Evolutionary conservation across 1,284 basidiomycete species (phyloP), one percentile per base, ranked within the genome.

Genomic region (Mycosarcoma maydis): DNA sequence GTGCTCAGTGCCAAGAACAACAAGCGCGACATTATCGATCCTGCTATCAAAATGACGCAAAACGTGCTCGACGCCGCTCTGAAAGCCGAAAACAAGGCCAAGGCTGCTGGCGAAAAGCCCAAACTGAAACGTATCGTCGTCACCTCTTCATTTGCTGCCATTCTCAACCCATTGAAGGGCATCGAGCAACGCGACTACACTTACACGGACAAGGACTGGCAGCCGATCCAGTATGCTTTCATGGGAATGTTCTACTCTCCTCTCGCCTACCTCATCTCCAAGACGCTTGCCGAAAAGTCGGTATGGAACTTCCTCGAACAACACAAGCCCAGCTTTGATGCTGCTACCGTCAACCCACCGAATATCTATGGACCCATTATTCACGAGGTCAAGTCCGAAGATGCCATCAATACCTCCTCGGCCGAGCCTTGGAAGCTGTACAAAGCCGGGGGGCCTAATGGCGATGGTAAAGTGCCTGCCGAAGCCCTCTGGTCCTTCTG

Each of bases 261-360:
- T 0, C 61, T 71, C n/a, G 59, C 78, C 66, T 83, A 83, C 46
- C 43, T 74, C n/a, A 78, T 81, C 10, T 78, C 76, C 43, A 83
- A 83, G 58, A 79, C 77, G 2, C 58, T 83, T 6, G 80, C 82
- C 2, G 82, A 83, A 44, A 72, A 70, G 14, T 73, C 78, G 4
- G 78, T 80, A 0, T 83, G 82, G 83, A 43, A 75, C 4, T 82
- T 77, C 44, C 51, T 83, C 14, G 61, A 78, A n/a, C 45, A 76
- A 29, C 62, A 80, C 49, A 75, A 80, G 20, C 68, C 68, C 10
- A 13, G 33, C 0, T 71, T 71, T 19, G 75, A 76, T 41, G 60
- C 72, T 14, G 46, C 57, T 3, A 69, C 62, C 13, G 59, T 76
- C 51, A 65, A 72, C 38, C 74, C 74, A 3, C 72, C 72, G 5